phyloP scores from a whole-genome alignment of 495 filamentous ascomycete genomes.

The Neurospora sp. region DNA sequence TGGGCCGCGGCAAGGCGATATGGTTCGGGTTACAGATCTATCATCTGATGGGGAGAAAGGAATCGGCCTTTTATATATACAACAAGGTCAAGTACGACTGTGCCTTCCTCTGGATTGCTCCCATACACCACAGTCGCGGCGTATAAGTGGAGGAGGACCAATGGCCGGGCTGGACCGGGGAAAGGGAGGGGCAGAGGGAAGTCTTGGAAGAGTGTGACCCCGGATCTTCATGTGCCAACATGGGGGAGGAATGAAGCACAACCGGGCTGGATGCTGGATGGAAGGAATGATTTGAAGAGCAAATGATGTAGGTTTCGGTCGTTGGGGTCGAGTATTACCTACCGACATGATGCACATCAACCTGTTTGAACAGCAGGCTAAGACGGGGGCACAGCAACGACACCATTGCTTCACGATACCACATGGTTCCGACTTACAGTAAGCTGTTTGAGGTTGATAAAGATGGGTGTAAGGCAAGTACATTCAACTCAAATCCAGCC shows the following conservation, averaged over 20 bases:
- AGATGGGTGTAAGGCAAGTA: neutral
- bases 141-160: neutral
- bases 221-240: neutral
- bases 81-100: neutral
- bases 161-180: neutral
- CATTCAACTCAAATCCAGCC: neutral
- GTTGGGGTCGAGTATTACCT: neutral
- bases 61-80: neutral
- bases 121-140: neutral
- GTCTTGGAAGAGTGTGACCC: neutral
- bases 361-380: neutral
- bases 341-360: neutral
- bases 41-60: neutral
- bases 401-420: neutral
- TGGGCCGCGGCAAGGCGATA: neutral
- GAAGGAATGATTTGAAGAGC: neutral
- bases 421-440: neutral
- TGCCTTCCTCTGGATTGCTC: neutral
- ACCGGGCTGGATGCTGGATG: neutral
- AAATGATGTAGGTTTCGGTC: neutral
- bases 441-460: neutral
- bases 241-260: neutral
- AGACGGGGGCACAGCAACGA: neutral
- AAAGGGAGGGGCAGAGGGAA: neutral
- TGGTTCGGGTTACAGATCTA: neutral